phyloP scores from a whole-genome alignment of 2,329 filamentous ascomycete genomes.

The Paramyrothecium roridum region DNA sequence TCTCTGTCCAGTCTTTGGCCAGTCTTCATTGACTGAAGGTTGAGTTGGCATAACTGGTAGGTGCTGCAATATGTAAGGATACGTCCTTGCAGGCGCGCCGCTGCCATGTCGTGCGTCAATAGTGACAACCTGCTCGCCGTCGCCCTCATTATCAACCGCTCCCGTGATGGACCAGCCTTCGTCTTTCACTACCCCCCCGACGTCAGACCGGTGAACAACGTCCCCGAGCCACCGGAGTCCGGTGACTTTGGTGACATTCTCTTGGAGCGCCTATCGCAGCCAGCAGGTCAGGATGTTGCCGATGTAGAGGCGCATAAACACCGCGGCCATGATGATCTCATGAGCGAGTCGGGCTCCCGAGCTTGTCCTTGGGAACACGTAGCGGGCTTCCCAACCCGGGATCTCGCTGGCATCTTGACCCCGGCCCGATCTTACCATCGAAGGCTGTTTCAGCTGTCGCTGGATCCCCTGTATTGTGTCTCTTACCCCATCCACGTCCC shows the following conservation, averaged over 20 bases:
- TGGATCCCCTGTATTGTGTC: slow-evolving; percentile 77
- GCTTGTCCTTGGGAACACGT: slow-evolving; percentile 69
- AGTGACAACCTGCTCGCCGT: slow-evolving; percentile 63
- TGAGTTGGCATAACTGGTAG: background rate
- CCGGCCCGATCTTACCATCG: slow-evolving; percentile 77
- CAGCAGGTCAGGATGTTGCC: slow-evolving; percentile 25
- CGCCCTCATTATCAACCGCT: slow-evolving; percentile 70
- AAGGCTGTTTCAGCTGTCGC: slow-evolving; percentile 73
- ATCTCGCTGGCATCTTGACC: slow-evolving; percentile 76
- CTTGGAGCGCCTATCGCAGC: slow-evolving; percentile 42
- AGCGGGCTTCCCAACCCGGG: slow-evolving; percentile 70
- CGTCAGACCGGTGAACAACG: slow-evolving; percentile 34
- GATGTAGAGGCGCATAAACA: slow-evolving; percentile 41
- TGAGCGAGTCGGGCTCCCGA: slow-evolving; percentile 53
- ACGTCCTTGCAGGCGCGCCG: slow-evolving; percentile 5
- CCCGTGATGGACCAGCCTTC: slow-evolving; percentile 74
- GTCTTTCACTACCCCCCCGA: slow-evolving; percentile 85
- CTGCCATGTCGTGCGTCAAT: slow-evolving; percentile 48
- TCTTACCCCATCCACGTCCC: slow-evolving; percentile 82
- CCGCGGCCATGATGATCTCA: slow-evolving; percentile 50
- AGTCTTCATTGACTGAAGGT: too few species aligned
- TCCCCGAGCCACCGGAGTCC: slow-evolving; percentile 26
- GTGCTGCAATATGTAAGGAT: background rate
- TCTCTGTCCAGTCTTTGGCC: too few species aligned
- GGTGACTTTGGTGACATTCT: slow-evolving; percentile 50